phyloP scores from a whole-genome alignment of 768 basidiomycete species.

The Pisolithus albus region DNA sequence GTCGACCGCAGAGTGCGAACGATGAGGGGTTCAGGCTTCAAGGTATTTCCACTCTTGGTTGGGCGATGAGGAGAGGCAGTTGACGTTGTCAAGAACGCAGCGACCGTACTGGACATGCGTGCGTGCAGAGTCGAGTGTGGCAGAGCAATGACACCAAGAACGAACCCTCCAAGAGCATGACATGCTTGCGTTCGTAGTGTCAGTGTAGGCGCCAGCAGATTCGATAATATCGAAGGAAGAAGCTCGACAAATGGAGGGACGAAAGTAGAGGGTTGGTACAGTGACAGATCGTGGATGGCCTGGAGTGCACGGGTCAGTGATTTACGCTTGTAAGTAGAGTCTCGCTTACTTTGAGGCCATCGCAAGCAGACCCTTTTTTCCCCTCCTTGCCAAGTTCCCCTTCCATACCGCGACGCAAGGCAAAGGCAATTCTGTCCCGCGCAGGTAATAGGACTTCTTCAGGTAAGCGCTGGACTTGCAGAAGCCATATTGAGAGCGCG shows the following conservation, averaged over 20 bases:
- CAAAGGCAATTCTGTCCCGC: constrained; percentile 61
- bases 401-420: constrained; percentile 68
- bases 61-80: constrained; percentile 28
- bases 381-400: constrained; percentile 86
- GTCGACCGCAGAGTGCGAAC: constrained; percentile 63
- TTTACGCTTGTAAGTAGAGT: constrained; percentile 3
- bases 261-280: constrained; percentile 59
- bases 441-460: constrained; percentile 52
- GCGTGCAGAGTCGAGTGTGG: constrained; percentile 44
- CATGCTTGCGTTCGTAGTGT: constrained; percentile 66
- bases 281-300: constrained; percentile 68
- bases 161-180: constrained; percentile 68
- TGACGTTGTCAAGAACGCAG: constrained; percentile 40
- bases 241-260: constrained; percentile 57
- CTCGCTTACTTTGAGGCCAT: constrained; percentile 62
- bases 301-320: constrained; percentile 23
- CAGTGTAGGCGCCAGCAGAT: constrained; percentile 58
- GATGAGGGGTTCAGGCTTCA: constrained; percentile 42
- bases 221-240: constrained; percentile 55
- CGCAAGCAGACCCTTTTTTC: constrained; percentile 75
- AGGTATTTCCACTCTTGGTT: constrained; percentile 29
- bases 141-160: constrained; percentile 43
- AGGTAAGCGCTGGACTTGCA: constrained; percentile 68
- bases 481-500: constrained; percentile 66
- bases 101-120: constrained; percentile 44